Percentiles rank a stretch among this genome's conserved stretches.
phyloP scores from a whole-genome alignment of 2,329 filamentous ascomycete species.

The Trichoderma atroviride region DNA sequence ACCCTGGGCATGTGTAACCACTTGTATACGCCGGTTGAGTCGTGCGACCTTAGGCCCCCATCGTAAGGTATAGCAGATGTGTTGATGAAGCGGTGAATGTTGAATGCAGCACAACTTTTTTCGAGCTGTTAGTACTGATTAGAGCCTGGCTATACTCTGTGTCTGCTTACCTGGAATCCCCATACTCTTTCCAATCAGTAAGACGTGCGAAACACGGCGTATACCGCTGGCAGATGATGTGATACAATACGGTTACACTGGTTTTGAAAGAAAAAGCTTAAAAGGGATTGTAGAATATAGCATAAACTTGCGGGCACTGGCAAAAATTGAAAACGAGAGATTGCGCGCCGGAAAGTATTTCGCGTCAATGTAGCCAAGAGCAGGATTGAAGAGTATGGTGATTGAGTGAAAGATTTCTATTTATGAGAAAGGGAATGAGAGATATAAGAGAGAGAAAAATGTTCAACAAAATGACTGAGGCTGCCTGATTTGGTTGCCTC shows the following conservation, averaged over 20 bases:
- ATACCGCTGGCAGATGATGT: not conserved
- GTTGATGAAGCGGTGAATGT: not conserved
- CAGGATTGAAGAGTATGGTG: not conserved
- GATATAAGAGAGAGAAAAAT: conserved; percentile 10
- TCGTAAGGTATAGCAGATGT: not conserved
- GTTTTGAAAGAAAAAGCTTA: not conserved
- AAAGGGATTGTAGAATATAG: not conserved
- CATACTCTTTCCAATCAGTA: not conserved
- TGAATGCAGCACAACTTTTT: not conserved
- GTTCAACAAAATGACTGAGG: not conserved
- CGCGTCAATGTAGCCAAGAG: not conserved
- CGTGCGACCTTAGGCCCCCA: not conserved
- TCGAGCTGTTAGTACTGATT: not conserved
- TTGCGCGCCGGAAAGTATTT: not conserved
- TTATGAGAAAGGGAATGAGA: conserved; percentile 1
- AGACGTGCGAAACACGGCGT: not conserved
- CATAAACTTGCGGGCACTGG: not conserved
- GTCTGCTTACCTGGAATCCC: conserved; percentile 1
- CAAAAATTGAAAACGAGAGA: not conserved
- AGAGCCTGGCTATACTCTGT: not conserved
- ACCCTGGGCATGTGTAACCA: not conserved
- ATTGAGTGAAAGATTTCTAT: not conserved
- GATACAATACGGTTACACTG: not conserved
- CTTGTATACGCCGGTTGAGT: not conserved
- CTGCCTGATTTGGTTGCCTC: conserved; percentile 22